Evolutionary conservation across 1,284 basidiomycete species (phyloP), one percentile per base, ranked within the genome.

Genomic region (Neonothopanus nambi): DNA sequence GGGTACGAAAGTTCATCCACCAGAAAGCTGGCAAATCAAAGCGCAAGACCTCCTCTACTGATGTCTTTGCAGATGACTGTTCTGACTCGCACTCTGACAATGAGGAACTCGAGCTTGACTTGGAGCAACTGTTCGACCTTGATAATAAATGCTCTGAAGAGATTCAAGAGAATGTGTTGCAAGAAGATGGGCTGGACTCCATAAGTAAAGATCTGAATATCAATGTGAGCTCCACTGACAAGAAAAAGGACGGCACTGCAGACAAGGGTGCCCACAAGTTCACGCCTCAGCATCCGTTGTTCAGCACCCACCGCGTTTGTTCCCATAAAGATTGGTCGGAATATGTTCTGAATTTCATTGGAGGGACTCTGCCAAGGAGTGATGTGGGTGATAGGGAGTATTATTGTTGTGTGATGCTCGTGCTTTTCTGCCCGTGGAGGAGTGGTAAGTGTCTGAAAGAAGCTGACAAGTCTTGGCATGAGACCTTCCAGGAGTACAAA

Each of bases 261-360:
- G 65, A 61, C 73, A 3, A 65, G 70, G 3, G 69, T 74, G 51
- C 74, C 74, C 61, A 64, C 75, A n/a, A n/a, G n/a, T n/a, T n/a
- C n/a, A n/a, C n/a, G n/a, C n/a, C n/a, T n/a, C n/a, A 18, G 5
- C 50, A 52, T 44, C 50, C 50, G 8, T 17, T 52, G 7, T 5
- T 3, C 18, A 15, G 33, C 4, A 42, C 50, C 9, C 50, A 52
- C 37, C 11, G 13, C 13, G 3, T 30, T 9, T 11, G 4, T 15
- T 11, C 18, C 24, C 5, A 18, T 28, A 18, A 40, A 50, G 44
- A 46, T 18, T 33, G 24, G 15, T 18, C 15, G 9, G 3, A 39
- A n/a, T 21, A 3, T 37, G 47, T 48, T 37, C 15, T 35, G 6
- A 38, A 48, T 20, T 48, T 48, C 23, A 21, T 28, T 18, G 20